Percentiles rank a stretch among this genome's conserved stretches.
These are phyloP conservation scores for Aspergillus ostianus DNA, from an alignment of 495 filamentous ascomycete genomes.

Conservation along the genomic window DNA sequence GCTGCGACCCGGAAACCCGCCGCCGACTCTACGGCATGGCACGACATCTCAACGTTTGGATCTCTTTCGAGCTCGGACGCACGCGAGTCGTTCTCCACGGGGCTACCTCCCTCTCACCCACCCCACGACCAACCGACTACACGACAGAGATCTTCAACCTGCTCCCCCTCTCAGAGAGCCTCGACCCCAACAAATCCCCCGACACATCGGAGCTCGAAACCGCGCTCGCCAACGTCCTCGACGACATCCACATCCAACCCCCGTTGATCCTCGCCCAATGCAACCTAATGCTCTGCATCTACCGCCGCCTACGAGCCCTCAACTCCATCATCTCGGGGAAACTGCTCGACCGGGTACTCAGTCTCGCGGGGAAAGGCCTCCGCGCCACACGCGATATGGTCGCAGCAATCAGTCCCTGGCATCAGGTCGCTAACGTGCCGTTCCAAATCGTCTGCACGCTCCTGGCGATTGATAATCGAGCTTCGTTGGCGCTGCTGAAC, in stretches of 20 bases:
- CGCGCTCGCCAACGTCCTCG: slow-evolving; percentile 36
- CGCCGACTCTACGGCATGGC: slow-evolving; percentile 50
- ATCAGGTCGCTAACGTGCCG: slow-evolving; percentile 52
- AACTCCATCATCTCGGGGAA: slow-evolving; percentile 36
- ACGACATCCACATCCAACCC: slow-evolving; percentile 35
- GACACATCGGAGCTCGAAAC: slow-evolving; percentile 36
- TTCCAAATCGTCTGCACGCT: slow-evolving; percentile 56
- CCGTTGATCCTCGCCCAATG: slow-evolving; percentile 46
- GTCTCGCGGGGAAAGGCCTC: slow-evolving; percentile 32
- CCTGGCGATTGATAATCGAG: slow-evolving; percentile 49
- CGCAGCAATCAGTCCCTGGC: slow-evolving; percentile 45
- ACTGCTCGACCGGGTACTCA: slow-evolving; percentile 37
- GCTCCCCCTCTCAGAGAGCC: slow-evolving; percentile 43
- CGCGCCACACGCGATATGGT: slow-evolving; percentile 41
- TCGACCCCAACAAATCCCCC: slow-evolving; percentile 40
- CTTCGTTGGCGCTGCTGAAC: slow-evolving; percentile 43
- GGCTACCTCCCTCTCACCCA: slow-evolving; percentile 33
- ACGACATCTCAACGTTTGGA: slow-evolving; percentile 50
- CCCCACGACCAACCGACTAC: slow-evolving; percentile 18
- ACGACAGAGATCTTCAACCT: slow-evolving; percentile 40
- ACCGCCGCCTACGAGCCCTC: slow-evolving; percentile 47
- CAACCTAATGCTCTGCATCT: slow-evolving; percentile 53
- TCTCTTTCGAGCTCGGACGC: slow-evolving; percentile 53
- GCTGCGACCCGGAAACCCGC: slow-evolving; percentile 37
- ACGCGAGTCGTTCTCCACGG: slow-evolving; percentile 47